phyloP scores from a whole-genome alignment of 495 filamentous ascomycete species.

The Podospora conica region DNA sequence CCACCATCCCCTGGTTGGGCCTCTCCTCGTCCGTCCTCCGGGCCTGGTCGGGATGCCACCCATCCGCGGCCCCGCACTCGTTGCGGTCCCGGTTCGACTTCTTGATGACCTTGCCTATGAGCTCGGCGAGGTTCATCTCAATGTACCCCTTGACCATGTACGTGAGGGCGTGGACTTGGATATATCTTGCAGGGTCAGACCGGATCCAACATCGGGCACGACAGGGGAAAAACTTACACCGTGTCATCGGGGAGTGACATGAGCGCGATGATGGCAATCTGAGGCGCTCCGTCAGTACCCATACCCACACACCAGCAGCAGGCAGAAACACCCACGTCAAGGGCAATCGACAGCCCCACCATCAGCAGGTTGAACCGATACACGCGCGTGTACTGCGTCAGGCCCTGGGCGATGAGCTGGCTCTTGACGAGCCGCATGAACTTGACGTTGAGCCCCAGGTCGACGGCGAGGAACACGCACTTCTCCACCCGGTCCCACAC shows the following conservation, averaged over 20 bases:
- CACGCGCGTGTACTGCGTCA: conserved; percentile 44
- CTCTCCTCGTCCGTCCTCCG: neutral
- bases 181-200: conserved; percentile 26
- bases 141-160: conserved; percentile 48
- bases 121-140: conserved; percentile 49
- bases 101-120: conserved; percentile 36
- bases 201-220: too few relatives aligned
- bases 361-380: conserved; percentile 47
- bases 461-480: conserved; percentile 41
- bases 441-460: conserved; percentile 41
- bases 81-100: conserved; percentile 4
- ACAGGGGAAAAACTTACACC: conserved; percentile 16
- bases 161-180: conserved; percentile 47
- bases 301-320: neutral
- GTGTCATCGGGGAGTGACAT: conserved; percentile 27
- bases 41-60: neutral
- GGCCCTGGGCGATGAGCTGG: conserved; percentile 41
- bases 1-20: neutral
- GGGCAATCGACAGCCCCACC: conserved; percentile 41
- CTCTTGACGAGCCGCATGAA: conserved; percentile 43
- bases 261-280: conserved; percentile 25
- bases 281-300: neutral
- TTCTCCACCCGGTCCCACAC: conserved; percentile 50
- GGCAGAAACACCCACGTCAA: conserved; percentile 34
- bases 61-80: neutral